Evolutionary conservation across 305 asterid species (phyloP), one percentile per base, ranked within the genome.

Genomic region (Fraxinus velutina): DNA sequence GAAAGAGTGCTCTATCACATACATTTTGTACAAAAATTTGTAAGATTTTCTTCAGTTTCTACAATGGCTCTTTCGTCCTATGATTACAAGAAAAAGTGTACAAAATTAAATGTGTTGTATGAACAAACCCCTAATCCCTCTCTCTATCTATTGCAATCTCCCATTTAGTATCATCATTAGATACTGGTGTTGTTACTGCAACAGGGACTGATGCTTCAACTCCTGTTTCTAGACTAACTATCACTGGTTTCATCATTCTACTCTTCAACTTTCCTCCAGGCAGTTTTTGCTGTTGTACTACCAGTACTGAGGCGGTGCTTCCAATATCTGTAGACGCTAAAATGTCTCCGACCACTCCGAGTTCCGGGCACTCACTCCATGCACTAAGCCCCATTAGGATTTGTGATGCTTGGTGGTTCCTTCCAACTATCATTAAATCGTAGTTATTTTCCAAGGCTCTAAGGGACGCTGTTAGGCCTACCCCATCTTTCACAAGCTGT

Each of bases 301-400:
- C 98, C 88, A 94, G 83, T 75, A 94, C 87, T 0, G 98, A 93
- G 1, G 98, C 89, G 1, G 91, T 87, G 77, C 86, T 85, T 0
- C 89, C 88, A 5, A 88, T 82, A 80, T 94, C 98, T 29, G 88
- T 64, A 30, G 94, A 90, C 6, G 98, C 90, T 60, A 94, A 60
- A 2, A 94, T 82, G 50, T 94, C 98, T 12, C 97, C 98, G 4
- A 94, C 87, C 5, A 90, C 93, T 17, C 97, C 97, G 0, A 94
- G 93, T 80, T 94, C 98, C 5, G 73, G 93, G 86, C 97, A 92
- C 85, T 92, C 98, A 50, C 93, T 92, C 98, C 98, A 94, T 0
- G 86, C 93, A 0, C 90, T 90, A 0, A 94, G 90, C 34, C 96
- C 97, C 89, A 71, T 83, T 4, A 94, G 73, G 36, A 66, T 66